Conservation (phyloP, 441 rosid genomes). For the Populus tomentosa region DNA sequence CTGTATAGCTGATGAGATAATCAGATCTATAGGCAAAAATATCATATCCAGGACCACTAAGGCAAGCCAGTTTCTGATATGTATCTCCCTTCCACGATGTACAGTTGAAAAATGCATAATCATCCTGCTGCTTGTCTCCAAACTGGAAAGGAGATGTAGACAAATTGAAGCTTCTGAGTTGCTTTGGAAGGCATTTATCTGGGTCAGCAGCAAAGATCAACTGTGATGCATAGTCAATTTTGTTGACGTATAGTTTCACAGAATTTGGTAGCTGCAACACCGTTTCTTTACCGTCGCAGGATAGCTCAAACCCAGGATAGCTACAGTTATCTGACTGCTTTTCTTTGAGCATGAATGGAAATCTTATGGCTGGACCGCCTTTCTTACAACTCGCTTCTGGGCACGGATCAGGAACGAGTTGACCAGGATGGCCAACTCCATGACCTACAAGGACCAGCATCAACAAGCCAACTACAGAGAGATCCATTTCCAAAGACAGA, state of each 20-base stretch:
- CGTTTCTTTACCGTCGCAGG: conserved; percentile 14
- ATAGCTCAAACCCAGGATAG: conserved; percentile 28
- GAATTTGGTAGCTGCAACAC: conserved; percentile 22
- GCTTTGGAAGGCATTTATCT: conserved; percentile 1
- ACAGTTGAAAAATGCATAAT: conserved; percentile 1
- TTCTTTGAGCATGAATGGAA: conserved; percentile 28
- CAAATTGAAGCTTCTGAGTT: conserved; percentile 1
- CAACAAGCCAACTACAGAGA: not conserved
- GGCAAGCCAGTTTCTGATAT: not conserved
- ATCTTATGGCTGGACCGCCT: conserved; percentile 18
- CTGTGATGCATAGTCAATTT: conserved; percentile 22
- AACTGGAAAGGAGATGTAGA: not conserved
- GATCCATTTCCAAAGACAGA: not conserved
- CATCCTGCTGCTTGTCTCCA: fast-evolving
- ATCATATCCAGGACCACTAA: conserved; percentile 10
- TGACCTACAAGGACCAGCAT: not conserved
- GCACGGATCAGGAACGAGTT: not conserved
- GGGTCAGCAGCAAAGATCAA: conserved; percentile 1
- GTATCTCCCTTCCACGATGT: not conserved
- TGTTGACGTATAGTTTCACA: conserved; percentile 11
- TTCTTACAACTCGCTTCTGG: conserved; percentile 8
- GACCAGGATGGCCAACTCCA: not conserved
- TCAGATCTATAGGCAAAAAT: not conserved
- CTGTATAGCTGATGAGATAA: not conserved
- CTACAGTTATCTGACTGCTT: conserved; percentile 15